Evolutionary conservation across 2,329 filamentous ascomycete genomes (phyloP), one percentile per base, ranked within the genome.

Genomic region (Cladosporium sp.): DNA sequence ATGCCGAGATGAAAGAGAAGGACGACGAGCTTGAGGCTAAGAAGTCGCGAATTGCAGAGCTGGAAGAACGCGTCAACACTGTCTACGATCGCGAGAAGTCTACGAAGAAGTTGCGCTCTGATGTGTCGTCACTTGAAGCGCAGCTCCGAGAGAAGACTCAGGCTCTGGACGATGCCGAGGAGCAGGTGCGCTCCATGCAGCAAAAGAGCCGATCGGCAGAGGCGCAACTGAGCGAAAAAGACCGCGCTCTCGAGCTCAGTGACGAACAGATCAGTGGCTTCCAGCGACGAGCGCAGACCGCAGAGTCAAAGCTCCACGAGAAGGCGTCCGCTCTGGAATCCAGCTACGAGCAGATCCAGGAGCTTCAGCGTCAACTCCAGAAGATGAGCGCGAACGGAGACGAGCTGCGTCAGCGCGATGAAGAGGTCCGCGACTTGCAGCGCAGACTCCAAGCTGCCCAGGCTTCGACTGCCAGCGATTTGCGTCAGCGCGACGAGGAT

Each of bases 361-460:
- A 14, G 8, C 16, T 43, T 4, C 54, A 62, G 44, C 59, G 59
- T 19, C 52, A 56, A 28, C 52, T 64, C 1, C 53, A 69, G 37
- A 28, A 16, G 9, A 32, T 33, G 31, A 33, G 13, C 14, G 57
- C 59, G 18, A 50, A 58, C 14, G 59, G 66, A 50, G 22, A 53
- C 14, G 59, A 58, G 13, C 44, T 58, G 10, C 54, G 57, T 10
- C 44, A 52, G 28, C 50, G 54, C 8, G 52, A 59, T 13, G 52
- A 61, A 45, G 62, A 84, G 58, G 70, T 91, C 2, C 82, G 81
- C 46, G 84, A 88, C 59, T 83, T 86, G 33, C 54, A 58, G 35
- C 45, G 54, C 9, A 46, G 56, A 9, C 46, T 64, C 3, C 35
- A 49, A 41, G 56, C 19, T 7, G 53, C 57, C 9, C 56, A 66